A percentile compares a stretch with the other conserved stretches of the same genome.
Conservation (phyloP, 441 rosid genomes). For the Euphorbia celastroides region DNA sequence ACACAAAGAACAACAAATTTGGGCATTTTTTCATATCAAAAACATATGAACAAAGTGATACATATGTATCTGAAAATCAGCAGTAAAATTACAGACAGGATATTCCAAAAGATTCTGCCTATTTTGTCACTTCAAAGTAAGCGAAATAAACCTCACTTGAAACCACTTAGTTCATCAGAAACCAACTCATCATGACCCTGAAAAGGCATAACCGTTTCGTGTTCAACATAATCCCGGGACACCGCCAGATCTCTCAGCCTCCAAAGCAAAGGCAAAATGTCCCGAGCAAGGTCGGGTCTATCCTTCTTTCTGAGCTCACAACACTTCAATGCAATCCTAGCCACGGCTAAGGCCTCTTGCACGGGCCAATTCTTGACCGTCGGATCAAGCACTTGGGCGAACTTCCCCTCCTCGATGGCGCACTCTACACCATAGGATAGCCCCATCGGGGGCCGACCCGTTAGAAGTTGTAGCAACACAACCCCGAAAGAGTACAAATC, state of each 20-base stretch:
- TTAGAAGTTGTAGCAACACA: slow-evolving; percentile 64
- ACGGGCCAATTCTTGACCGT: slow-evolving; percentile 59
- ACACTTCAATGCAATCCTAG: slow-evolving; percentile 57
- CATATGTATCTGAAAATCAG: not conserved
- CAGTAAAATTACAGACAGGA: slow-evolving; percentile 1
- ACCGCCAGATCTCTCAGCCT: slow-evolving; percentile 38
- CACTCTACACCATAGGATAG: slow-evolving; percentile 40
- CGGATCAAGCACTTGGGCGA: slow-evolving; percentile 57
- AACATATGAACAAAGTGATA: no score
- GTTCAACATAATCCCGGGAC: slow-evolving; percentile 15
- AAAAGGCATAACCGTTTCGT: slow-evolving; percentile 1
- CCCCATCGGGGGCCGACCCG: slow-evolving; percentile 68
- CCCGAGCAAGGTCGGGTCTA: slow-evolving; percentile 65
- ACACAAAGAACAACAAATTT: no score
- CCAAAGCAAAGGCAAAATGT: slow-evolving; percentile 54
- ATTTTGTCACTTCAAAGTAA: not conserved
- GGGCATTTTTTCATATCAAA: no score
- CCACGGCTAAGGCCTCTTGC: slow-evolving; percentile 53
- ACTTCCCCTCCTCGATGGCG: slow-evolving; percentile 45
- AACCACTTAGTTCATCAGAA: slow-evolving; percentile 9
- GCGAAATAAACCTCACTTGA: slow-evolving; percentile 25
- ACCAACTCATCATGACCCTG: slow-evolving; percentile 7
- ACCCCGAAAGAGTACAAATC: slow-evolving; percentile 74
- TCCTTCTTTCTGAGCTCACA: slow-evolving; percentile 76
- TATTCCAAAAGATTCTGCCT: not conserved